Percentiles rank a stretch among this genome's conserved stretches.
Evolutionary conservation across 164 flowering plant species (phyloP).

Genomic region (Euptelea pleiosperma): DNA sequence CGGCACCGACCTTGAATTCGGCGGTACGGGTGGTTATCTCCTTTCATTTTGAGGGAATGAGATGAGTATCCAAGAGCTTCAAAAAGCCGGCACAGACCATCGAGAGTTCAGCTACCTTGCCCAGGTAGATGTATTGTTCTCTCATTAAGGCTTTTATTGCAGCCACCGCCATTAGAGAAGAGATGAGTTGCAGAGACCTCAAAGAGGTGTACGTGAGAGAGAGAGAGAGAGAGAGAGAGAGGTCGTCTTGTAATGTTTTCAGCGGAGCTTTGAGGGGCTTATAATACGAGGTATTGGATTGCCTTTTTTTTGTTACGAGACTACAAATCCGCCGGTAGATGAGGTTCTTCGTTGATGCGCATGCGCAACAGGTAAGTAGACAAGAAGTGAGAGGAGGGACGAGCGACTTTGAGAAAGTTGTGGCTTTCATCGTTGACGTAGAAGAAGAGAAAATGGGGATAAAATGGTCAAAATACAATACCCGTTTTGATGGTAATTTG

Average conservation of each 20-base stretch:
- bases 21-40: constrained; percentile 76
- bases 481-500: too few relatives aligned
- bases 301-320: neutral
- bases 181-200: neutral
- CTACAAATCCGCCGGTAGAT: too few relatives aligned
- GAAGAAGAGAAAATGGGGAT: too few relatives aligned
- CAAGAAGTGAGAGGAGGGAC: too few relatives aligned
- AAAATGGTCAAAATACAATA: too few relatives aligned
- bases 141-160: constrained; percentile 37
- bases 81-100: constrained; percentile 52
- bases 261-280: constrained; percentile 7
- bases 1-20: constrained; percentile 64
- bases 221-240: neutral
- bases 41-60: constrained; percentile 76
- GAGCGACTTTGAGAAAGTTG: too few relatives aligned
- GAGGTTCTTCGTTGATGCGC: too few relatives aligned
- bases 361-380: too few relatives aligned
- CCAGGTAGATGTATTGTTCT: constrained; percentile 63
- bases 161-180: constrained; percentile 6
- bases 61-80: constrained; percentile 44
- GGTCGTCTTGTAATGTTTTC: too few relatives aligned
- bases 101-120: constrained; percentile 56
- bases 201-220: neutral
- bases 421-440: too few relatives aligned
- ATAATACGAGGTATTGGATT: constrained; percentile 3